Percentiles rank a stretch among this genome's conserved stretches.
phyloP scores from a whole-genome alignment of 352 stramenopile genomes.

The Pythium dissotocum region DNA sequence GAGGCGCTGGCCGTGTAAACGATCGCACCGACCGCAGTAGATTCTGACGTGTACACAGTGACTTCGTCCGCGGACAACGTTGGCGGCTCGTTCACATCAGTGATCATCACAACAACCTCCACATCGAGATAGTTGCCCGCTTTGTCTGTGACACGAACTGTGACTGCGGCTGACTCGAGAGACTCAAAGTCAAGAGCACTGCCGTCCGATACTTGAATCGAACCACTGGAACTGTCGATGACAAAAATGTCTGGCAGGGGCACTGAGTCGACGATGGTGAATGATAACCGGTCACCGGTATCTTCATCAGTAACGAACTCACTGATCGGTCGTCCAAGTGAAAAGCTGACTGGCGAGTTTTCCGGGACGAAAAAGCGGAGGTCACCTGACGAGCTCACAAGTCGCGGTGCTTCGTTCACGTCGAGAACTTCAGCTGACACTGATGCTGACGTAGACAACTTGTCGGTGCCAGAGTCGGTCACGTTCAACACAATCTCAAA shows the following conservation, averaged over 20 bases:
- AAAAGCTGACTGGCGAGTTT: conserved; percentile 17
- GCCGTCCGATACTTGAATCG: conserved; percentile 6
- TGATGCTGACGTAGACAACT: conserved; percentile 18
- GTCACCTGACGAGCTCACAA: background rate
- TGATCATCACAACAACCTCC: conserved; percentile 23
- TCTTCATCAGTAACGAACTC: conserved; percentile 29
- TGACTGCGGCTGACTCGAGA: conserved; percentile 9
- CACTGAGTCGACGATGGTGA: conserved; percentile 10
- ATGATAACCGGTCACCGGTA: conserved; percentile 18
- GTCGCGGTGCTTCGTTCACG: conserved; percentile 33
- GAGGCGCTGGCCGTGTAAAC: conserved; percentile 12
- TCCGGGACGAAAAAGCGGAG: conserved; percentile 23
- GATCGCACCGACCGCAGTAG: background rate
- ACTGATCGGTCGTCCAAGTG: conserved; percentile 11
- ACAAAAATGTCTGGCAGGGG: conserved; percentile 16
- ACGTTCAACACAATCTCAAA: conserved; percentile 48
- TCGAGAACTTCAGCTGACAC: conserved; percentile 28
- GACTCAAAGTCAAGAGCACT: conserved; percentile 26
- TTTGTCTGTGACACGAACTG: conserved; percentile 23
- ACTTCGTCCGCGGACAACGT: conserved; percentile 23
- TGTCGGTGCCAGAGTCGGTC: conserved; percentile 32
- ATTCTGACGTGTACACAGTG: conserved; percentile 15
- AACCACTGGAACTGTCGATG: conserved; percentile 1
- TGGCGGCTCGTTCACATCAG: conserved; percentile 40
- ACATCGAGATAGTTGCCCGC: conserved; percentile 19